phyloP scores from a whole-genome alignment of 2,329 filamentous ascomycete species.

The Sarocladium brachiariae region DNA sequence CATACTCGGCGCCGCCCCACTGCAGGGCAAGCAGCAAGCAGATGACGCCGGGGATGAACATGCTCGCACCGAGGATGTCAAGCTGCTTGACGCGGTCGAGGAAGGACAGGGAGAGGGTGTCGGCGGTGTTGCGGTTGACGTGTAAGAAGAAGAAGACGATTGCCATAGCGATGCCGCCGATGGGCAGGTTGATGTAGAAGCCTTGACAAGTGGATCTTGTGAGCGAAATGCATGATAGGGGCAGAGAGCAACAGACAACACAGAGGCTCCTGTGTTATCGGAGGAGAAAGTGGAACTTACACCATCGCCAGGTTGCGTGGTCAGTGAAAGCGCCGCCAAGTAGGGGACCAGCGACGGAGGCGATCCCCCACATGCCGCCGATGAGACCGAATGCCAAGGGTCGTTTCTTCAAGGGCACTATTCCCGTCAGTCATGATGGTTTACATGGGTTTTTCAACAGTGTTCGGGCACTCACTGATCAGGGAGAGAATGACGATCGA shows the following conservation, averaged over 20 bases:
- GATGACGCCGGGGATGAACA: constrained; percentile 45
- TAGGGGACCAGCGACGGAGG: constrained; percentile 42
- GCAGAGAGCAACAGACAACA: too few species aligned
- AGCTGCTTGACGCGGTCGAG: constrained; percentile 34
- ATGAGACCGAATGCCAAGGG: constrained; percentile 48
- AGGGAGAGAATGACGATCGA: constrained; percentile 40
- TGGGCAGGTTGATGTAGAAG: constrained; percentile 36
- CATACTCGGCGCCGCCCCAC: constrained; percentile 46
- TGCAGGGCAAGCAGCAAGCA: constrained; percentile 49
- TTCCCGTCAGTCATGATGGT: constrained; percentile 6
- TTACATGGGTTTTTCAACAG: neutral
- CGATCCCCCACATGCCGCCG: constrained; percentile 50
- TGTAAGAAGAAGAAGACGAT: constrained; percentile 42
- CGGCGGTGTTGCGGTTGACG: constrained; percentile 29
- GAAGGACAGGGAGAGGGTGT: constrained; percentile 24
- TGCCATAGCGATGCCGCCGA: constrained; percentile 39
- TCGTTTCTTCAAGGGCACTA: constrained; percentile 46
- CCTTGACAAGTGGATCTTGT: too few species aligned
- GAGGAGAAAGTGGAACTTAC: constrained; percentile 16
- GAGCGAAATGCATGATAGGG: too few species aligned
- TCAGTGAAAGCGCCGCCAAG: constrained; percentile 45
- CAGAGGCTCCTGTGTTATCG: too few species aligned
- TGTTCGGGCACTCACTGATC: constrained; percentile 23
- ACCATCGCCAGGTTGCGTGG: constrained; percentile 45
- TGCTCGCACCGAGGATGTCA: constrained; percentile 41